phyloP scores from a whole-genome alignment of 2,329 filamentous ascomycete genomes.

The Parasarocladium wereldwijsianum region DNA sequence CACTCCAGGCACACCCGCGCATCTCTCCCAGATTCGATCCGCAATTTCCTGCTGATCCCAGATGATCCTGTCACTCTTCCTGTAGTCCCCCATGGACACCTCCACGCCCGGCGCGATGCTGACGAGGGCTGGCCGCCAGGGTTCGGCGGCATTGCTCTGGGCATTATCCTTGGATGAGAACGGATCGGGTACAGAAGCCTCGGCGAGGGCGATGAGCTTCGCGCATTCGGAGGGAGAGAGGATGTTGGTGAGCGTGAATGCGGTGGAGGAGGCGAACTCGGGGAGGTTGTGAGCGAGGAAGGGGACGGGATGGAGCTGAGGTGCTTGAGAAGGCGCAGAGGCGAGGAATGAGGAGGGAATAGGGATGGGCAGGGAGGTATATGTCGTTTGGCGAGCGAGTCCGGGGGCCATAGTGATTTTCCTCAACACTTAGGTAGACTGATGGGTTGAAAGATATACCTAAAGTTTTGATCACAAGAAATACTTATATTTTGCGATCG shows the following conservation, averaged over 20 bases:
- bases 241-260: slow-evolving; percentile 46
- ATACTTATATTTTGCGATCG: no score
- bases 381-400: no score
- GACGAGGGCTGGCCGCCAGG: slow-evolving; percentile 56
- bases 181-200: slow-evolving; percentile 27
- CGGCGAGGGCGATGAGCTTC: slow-evolving; percentile 33
- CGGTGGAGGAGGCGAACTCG: slow-evolving; percentile 36
- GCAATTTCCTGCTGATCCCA: slow-evolving; percentile 53
- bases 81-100: slow-evolving; percentile 33
- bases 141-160: slow-evolving; percentile 6
- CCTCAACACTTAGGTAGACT: no score
- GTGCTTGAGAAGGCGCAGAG: slow-evolving; percentile 19
- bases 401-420: no score
- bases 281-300: slow-evolving; percentile 33
- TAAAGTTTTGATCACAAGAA: no score
- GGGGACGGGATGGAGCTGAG: slow-evolving; percentile 31
- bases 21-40: slow-evolving; percentile 46
- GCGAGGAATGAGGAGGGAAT: slow-evolving; percentile 31
- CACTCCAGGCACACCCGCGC: slow-evolving; percentile 27
- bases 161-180: slow-evolving; percentile 3
- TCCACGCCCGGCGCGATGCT: slow-evolving; percentile 50
- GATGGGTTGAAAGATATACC: no score
- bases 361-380: slow-evolving; percentile 17
- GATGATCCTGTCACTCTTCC: slow-evolving; percentile 65
- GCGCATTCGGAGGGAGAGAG: slow-evolving; percentile 42